Evolutionary conservation across 306 rosid species (phyloP), one percentile per base, ranked within the genome.

Genomic region (Vachellia pachyceras): DNA sequence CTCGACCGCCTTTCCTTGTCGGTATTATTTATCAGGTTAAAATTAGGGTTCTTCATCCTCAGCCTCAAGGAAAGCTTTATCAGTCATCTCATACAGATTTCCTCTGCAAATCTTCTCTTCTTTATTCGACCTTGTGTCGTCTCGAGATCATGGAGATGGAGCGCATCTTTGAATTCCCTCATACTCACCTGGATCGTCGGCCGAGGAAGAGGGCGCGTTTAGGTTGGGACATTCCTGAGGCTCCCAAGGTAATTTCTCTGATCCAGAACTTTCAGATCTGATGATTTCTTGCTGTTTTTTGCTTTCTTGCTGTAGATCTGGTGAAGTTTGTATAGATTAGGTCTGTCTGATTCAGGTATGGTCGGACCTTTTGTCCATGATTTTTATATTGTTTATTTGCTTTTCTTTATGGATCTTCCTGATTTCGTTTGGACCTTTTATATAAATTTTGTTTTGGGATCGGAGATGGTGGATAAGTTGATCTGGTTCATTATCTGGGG

Each of bases 141-240:
- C n/a, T 64, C 3, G 74, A 7, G 66, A 82, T 73, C 85, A 91
- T 91, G 97, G 97, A 91, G 93, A 93, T 87, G 90, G 97, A 91
- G 84, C 93, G 99, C 89, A 90, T 93, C 85, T 85, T 87, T 23
- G 99, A 92, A 86, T 95, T 95, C 71, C 98, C 98, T 11, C 90
- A 82, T 22, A 83, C 93, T 44, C 90, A 90, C 86, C 80, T 95
- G 87, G 99, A 95, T 85, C 97, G 98, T 1, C 92, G 96, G 64
- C 99, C 99, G 3, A 88, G 97, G 72, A 93, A 95, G 92, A 72
- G 97, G 73, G 94, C 99, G 63, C 92, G 99, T 17, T 78, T 95
- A 88, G 99, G 99, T 50, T 95, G 99, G 99, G 99, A 95, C 55
- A 87, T 91, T 36, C 91, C 95, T 36, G 97, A 95, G 69, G 80